Percentiles rank a stretch among this genome's conserved stretches.
phyloP scores from a whole-genome alignment of 2,329 filamentous ascomycete species.

The Stemphylium lycopersici region DNA sequence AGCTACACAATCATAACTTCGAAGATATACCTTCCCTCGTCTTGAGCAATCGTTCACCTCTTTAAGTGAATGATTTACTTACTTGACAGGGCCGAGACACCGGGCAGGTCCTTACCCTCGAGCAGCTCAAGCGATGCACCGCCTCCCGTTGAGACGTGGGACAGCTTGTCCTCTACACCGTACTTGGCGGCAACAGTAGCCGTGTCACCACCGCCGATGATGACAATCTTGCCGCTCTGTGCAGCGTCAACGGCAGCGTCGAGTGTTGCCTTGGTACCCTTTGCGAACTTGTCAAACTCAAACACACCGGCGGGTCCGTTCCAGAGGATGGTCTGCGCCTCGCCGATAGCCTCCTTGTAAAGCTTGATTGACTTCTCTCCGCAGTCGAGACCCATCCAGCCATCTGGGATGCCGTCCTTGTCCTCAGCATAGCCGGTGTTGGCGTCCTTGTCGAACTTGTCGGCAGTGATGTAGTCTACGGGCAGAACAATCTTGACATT shows the following conservation, averaged over 20 bases:
- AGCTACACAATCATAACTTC: constrained; percentile 44
- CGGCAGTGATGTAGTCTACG: constrained; percentile 92
- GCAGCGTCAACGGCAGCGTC: constrained; percentile 85
- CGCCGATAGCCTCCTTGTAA: constrained; percentile 84
- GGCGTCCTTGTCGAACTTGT: constrained; percentile 91
- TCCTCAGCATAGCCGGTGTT: constrained; percentile 82
- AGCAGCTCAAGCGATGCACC: constrained; percentile 94
- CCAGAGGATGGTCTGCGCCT: constrained; percentile 97
- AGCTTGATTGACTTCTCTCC: constrained; percentile 86
- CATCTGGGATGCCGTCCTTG: constrained; percentile 87
- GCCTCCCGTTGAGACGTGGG: constrained; percentile 96
- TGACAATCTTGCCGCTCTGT: constrained; percentile 88
- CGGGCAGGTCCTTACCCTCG: constrained; percentile 96
- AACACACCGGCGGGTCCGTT: constrained; percentile 98
- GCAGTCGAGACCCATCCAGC: constrained; percentile 97
- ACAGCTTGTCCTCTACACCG: constrained; percentile 92
- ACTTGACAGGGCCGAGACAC: constrained; percentile 87
- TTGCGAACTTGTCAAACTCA: constrained; percentile 93
- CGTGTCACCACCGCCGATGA: constrained; percentile 97
- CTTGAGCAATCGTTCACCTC: constrained; percentile 31
- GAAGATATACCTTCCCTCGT: constrained; percentile 40
- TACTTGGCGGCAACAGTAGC: constrained; percentile 98
- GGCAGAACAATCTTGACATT: constrained; percentile 94
- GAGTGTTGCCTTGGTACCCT: constrained; percentile 88
- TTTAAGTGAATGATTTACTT: constrained; percentile 56